A percentile compares a stretch with the other conserved stretches of the same genome.
Evolutionary conservation across 768 basidiomycete genomes (phyloP).

Genomic region (Hydnum rufescens): DNA sequence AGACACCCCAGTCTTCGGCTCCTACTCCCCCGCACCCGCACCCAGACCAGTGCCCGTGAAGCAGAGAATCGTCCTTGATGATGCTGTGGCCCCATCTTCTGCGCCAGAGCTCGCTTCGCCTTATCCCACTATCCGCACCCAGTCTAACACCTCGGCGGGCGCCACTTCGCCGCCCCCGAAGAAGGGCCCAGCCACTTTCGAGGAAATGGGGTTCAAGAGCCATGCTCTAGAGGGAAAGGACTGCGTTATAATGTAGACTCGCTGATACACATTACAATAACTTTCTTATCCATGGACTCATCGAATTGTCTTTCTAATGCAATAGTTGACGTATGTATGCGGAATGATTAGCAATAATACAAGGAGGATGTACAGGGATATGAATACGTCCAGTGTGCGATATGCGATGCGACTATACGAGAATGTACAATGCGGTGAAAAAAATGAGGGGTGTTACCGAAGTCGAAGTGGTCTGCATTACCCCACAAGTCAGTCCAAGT

Average conservation of each 20-base stretch:
- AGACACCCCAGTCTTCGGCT: too few species aligned
- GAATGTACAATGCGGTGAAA: background rate
- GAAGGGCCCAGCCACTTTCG: conserved; percentile 57
- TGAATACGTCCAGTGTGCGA: background rate
- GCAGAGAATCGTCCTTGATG: too few species aligned
- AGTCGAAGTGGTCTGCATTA: background rate
- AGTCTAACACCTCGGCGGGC: too few species aligned
- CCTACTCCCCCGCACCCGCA: too few species aligned
- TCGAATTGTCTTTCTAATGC: too few species aligned
- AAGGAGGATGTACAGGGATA: background rate
- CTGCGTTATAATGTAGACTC: conserved; percentile 63
- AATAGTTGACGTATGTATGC: background rate
- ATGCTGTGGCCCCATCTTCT: too few species aligned
- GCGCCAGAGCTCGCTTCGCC: too few species aligned
- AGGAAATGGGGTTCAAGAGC: conserved; percentile 81
- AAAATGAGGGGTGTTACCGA: background rate
- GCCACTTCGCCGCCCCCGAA: conserved; percentile 10
- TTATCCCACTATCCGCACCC: too few species aligned
- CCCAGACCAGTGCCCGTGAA: too few species aligned
- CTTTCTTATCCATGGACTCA: too few species aligned
- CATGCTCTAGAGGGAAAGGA: conserved; percentile 62
- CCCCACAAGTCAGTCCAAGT: background rate
- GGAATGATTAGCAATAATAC: background rate
- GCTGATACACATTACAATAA: too few species aligned
- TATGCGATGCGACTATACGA: background rate